Percentiles rank a stretch among this genome's conserved stretches.
Evolutionary conservation across 352 stramenopile genomes (phyloP).

Genomic region (Thraustotheca clavata): DNA sequence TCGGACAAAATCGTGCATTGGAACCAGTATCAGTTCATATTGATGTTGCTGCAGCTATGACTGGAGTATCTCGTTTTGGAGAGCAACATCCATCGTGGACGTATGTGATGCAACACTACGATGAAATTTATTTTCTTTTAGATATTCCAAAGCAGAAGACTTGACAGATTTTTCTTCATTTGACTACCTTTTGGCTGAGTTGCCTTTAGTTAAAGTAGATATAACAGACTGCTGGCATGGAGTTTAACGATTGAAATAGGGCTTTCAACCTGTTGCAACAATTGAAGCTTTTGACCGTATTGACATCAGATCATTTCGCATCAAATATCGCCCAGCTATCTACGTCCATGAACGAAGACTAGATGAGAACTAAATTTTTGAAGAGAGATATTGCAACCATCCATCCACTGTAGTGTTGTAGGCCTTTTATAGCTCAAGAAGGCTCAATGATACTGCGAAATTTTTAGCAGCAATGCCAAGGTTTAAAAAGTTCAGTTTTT

Average conservation of each 20-base stretch:
- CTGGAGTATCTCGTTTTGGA: constrained; percentile 87
- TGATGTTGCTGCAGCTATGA: constrained; percentile 91
- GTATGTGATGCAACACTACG: constrained; percentile 24
- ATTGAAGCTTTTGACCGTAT: constrained; percentile 15
- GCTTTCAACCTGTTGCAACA: neutral
- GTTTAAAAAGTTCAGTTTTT: too few species aligned
- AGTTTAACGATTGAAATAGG: neutral
- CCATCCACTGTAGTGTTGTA: too few species aligned
- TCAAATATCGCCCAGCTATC: neutral
- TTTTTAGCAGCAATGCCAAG: too few species aligned
- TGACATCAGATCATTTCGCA: neutral
- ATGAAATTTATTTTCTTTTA: constrained; percentile 12
- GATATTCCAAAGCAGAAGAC: constrained; percentile 73
- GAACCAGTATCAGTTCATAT: constrained; percentile 73
- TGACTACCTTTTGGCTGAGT: constrained; percentile 52
- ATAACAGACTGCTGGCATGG: neutral
- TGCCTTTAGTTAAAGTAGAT: neutral
- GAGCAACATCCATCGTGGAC: constrained; percentile 68
- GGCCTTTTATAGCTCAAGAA: too few species aligned
- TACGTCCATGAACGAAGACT: constrained; percentile 12
- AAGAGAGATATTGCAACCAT: too few species aligned
- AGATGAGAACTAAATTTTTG: too few species aligned
- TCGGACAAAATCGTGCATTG: constrained; percentile 27
- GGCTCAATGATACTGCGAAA: too few species aligned
- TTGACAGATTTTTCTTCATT: constrained; percentile 37